Conservation (phyloP, 768 basidiomycete species). For the Trametes elegans region DNA sequence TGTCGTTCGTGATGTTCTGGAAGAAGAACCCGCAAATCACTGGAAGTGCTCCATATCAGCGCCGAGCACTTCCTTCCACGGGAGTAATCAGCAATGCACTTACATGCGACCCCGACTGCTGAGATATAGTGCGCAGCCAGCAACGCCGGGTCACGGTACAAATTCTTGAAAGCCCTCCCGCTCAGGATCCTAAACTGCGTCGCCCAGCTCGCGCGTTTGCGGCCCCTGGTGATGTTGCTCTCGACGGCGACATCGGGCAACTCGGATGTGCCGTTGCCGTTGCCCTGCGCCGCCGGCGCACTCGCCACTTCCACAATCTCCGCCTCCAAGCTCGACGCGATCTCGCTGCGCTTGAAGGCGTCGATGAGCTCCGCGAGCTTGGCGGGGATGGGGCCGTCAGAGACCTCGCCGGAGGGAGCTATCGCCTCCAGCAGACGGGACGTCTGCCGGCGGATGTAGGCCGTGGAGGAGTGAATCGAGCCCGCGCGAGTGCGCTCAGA, state of each 20-base stretch:
- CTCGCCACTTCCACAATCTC: conserved; percentile 53
- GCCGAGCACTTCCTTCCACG: background rate
- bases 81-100: conserved; percentile 32
- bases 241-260: conserved; percentile 70
- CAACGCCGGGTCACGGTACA: conserved; percentile 92
- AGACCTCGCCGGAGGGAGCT: conserved; percentile 32
- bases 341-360: conserved; percentile 63
- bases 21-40: conserved; percentile 94
- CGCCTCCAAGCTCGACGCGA: conserved; percentile 57
- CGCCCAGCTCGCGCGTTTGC: conserved; percentile 79
- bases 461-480: conserved; percentile 41
- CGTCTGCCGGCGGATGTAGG: conserved; percentile 67
- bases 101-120: conserved; percentile 79
- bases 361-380: conserved; percentile 72
- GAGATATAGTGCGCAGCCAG: conserved; percentile 89
- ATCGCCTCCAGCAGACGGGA: conserved; percentile 70
- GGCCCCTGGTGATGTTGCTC: conserved; percentile 62
- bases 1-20: conserved; percentile 90
- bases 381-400: conserved; percentile 43
- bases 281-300: conserved; percentile 28
- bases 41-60: conserved; percentile 28
- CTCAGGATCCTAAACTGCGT: conserved; percentile 95
- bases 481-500: conserved; percentile 46
- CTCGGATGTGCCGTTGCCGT: conserved; percentile 36
- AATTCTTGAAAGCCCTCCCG: conserved; percentile 95